Evolutionary conservation across 352 stramenopile species (phyloP).

Genomic region (Blastocystis sp.): DNA sequence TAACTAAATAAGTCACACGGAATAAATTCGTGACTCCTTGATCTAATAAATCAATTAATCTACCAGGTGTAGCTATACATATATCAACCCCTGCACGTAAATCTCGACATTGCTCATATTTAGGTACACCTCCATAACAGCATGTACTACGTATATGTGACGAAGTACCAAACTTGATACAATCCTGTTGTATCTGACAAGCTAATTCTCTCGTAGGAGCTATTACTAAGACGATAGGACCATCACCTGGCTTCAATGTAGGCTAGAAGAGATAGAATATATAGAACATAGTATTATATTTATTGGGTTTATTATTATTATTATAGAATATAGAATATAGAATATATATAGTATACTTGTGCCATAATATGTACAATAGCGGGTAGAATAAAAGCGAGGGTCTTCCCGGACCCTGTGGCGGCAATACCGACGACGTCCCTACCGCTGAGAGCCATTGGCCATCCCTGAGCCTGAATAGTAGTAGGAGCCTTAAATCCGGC

Average conservation of each 20-base stretch:
- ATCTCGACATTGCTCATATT: constrained; percentile 65
- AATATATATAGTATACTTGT: constrained; percentile 54
- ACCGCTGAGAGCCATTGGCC: constrained; percentile 88
- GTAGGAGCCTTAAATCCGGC: constrained; percentile 83
- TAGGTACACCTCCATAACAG: constrained; percentile 90
- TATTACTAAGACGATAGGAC: constrained; percentile 89
- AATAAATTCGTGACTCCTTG: constrained; percentile 78
- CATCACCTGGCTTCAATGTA: constrained; percentile 84
- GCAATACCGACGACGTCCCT: constrained; percentile 95
- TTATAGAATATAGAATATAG: background rate
- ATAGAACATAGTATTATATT: constrained; percentile 37
- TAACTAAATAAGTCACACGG: constrained; percentile 87
- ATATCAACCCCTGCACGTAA: constrained; percentile 61
- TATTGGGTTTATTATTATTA: background rate
- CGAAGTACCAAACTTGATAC: constrained; percentile 85
- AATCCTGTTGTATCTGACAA: constrained; percentile 94
- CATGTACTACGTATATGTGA: constrained; percentile 97
- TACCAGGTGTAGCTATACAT: constrained; percentile 72
- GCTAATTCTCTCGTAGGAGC: constrained; percentile 91
- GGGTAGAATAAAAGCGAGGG: constrained; percentile 87
- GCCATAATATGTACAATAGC: constrained; percentile 97
- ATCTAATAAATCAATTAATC: constrained; percentile 91
- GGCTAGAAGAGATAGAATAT: constrained; percentile 60
- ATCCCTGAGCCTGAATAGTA: constrained; percentile 75
- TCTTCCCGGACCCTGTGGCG: constrained; percentile 87